These are phyloP conservation scores for Asterochloris erici DNA, from an alignment of 139 green algal genomes.

Conservation along the genomic window DNA sequence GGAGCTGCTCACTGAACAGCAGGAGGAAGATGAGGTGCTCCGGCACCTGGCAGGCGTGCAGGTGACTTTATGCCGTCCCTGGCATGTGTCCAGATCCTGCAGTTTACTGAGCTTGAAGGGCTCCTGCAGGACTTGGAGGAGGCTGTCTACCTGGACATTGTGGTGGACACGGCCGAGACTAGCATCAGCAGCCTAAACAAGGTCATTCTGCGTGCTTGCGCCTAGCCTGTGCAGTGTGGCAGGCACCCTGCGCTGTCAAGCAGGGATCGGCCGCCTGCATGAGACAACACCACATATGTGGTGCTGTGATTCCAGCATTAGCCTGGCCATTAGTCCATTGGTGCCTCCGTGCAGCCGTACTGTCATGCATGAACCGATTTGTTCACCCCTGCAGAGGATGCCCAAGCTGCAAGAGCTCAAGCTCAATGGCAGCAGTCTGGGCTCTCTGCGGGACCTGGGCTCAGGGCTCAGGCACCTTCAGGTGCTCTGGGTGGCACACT, in stretches of 20 bases:
- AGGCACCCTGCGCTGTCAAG: too few species aligned
- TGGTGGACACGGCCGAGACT: constrained; percentile 6
- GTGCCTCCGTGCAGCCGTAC: background rate
- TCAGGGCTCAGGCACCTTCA: constrained; percentile 38
- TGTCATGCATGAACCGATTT: background rate
- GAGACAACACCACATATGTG: background rate
- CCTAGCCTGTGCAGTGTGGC: too few species aligned
- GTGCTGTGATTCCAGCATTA: background rate
- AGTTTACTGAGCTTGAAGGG: too few species aligned
- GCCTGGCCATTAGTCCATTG: background rate
- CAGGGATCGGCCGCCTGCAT: too few species aligned
- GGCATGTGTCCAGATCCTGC: background rate
- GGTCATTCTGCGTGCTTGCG: background rate
- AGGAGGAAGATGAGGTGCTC: constrained; percentile 18
- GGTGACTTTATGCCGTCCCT: background rate
- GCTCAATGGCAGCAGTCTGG: constrained; percentile 35
- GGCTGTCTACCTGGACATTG: constrained; percentile 7
- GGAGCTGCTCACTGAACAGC: constrained; percentile 6
- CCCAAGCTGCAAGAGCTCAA: constrained; percentile 45
- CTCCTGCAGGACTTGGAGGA: constrained; percentile 8
- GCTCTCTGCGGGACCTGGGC: constrained; percentile 43
- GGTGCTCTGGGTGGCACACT: constrained; percentile 53
- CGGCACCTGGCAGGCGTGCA: constrained; percentile 13
- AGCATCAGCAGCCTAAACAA: background rate
- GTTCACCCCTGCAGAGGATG: constrained; percentile 12